phyloP scores from a whole-genome alignment of 1,139 yeast genomes.

The Taiozyma sp. region DNA sequence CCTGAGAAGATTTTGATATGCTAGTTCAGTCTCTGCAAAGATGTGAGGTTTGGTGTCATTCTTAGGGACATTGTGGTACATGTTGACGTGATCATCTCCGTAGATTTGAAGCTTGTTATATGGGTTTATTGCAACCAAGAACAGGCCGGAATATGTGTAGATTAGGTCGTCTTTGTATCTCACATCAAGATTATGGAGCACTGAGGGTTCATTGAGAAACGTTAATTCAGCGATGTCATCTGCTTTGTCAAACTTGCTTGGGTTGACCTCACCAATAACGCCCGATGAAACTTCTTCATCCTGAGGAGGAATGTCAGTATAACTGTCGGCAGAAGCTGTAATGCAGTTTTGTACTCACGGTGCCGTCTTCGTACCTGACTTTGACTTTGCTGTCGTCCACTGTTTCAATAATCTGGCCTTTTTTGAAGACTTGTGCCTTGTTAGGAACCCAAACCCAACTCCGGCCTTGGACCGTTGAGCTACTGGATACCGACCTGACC shows the following conservation, averaged over 20 bases:
- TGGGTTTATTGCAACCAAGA: constrained; percentile 94
- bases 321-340: background rate
- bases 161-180: constrained; percentile 78
- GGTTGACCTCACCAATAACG: constrained; percentile 68
- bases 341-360: constrained; percentile 25
- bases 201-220: constrained; percentile 91
- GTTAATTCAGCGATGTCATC: constrained; percentile 96
- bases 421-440: constrained; percentile 54
- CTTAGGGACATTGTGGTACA: constrained; percentile 41
- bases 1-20: constrained; percentile 70
- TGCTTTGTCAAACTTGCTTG: constrained; percentile 87
- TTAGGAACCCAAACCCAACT: constrained; percentile 86
- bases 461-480: constrained; percentile 26
- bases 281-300: constrained; percentile 40
- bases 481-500: background rate
- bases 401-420: constrained; percentile 63
- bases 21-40: constrained; percentile 85
- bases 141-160: constrained; percentile 79
- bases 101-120: constrained; percentile 78
- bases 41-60: constrained; percentile 75
- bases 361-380: constrained; percentile 49
- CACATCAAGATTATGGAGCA: constrained; percentile 71
- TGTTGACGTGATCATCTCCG: constrained; percentile 49
- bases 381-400: constrained; percentile 44
- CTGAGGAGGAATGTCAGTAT: constrained; percentile 10